These are phyloP conservation scores for Rubroboletus pulcherrimus DNA, from an alignment of 768 basidiomycete genomes.

Conservation along the genomic window DNA sequence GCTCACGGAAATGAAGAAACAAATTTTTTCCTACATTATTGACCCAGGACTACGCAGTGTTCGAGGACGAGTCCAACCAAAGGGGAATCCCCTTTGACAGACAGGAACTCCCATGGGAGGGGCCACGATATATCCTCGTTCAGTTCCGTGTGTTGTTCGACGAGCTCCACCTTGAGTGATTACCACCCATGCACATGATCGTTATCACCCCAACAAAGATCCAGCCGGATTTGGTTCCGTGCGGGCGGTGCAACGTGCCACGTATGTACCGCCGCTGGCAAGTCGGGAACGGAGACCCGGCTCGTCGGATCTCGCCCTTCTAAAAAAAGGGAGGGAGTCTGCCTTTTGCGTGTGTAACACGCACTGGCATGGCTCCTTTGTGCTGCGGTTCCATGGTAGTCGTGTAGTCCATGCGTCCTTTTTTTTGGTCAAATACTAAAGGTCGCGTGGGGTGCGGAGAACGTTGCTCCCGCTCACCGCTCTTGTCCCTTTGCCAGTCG, in stretches of 20 bases:
- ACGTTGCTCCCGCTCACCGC: conserved; percentile 3
- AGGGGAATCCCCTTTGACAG: not conserved
- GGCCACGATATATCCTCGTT: conserved; percentile 6
- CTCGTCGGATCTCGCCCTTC: conserved; percentile 85
- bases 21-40: conserved; percentile 22
- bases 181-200: conserved; percentile 5
- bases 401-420: conserved; percentile 47
- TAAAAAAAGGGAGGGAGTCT: conserved; percentile 69
- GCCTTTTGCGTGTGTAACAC: conserved; percentile 42
- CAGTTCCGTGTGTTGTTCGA: conserved; percentile 4
- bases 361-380: conserved; percentile 80
- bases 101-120: not conserved
- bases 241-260: conserved; percentile 15
- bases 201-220: conserved; percentile 20
- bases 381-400: conserved; percentile 61
- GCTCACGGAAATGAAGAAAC: conserved; percentile 29
- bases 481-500: not conserved
- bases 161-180: conserved; percentile 15
- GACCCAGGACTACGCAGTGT: conserved; percentile 15
- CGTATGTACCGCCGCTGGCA: conserved; percentile 62
- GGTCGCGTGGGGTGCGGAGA: conserved; percentile 8
- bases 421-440: not conserved
- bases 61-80: conserved; percentile 2
- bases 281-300: conserved; percentile 61
- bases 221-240: conserved; percentile 23